Conservation (phyloP, 805 yeast genomes). For the Saccharomycopsis oosterbeekiorum region DNA sequence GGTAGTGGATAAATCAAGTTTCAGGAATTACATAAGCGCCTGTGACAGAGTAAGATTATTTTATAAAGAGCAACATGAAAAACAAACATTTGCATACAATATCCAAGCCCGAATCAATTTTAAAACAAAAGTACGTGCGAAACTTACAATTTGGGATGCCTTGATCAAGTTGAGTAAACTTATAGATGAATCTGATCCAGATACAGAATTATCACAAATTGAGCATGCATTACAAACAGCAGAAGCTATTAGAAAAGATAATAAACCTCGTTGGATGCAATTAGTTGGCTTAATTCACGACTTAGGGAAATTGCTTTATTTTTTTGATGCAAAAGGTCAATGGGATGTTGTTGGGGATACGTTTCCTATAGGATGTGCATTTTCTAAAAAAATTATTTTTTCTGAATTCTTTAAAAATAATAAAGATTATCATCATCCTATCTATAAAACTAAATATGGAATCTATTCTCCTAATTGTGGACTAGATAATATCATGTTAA, state of each 20-base stretch:
- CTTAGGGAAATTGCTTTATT: slow-evolving; percentile 57
- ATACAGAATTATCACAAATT: slow-evolving; percentile 62
- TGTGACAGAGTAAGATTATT: slow-evolving; percentile 57
- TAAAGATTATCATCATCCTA: slow-evolving; percentile 53
- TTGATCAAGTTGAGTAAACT: slow-evolving; percentile 48
- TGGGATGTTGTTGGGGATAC: slow-evolving; percentile 81
- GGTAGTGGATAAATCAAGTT: slow-evolving; percentile 30
- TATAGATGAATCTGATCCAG: slow-evolving; percentile 67
- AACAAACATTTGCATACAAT: slow-evolving; percentile 64
- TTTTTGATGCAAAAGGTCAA: slow-evolving; percentile 63
- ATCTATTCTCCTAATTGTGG: slow-evolving; percentile 59
- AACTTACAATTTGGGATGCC: slow-evolving; percentile 68
- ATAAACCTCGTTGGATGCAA: slow-evolving; percentile 69
- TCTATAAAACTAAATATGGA: slow-evolving; percentile 57
- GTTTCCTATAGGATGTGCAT: slow-evolving; percentile 65
- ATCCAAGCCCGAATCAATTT: slow-evolving; percentile 63
- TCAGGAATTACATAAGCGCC: slow-evolving; percentile 60
- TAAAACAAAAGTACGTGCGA: slow-evolving; percentile 55
- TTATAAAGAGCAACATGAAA: slow-evolving; percentile 57
- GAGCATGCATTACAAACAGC: slow-evolving; percentile 73
- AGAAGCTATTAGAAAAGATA: slow-evolving; percentile 58
- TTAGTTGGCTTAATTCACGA: slow-evolving; percentile 65
- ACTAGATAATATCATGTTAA: slow-evolving; percentile 55
- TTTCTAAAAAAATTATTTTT: slow-evolving; percentile 48
- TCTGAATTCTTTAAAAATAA: slow-evolving; percentile 50